Evolutionary conservation across 148 eudicot genomes (phyloP).

Genomic region (Heliamphora exappendiculata): DNA sequence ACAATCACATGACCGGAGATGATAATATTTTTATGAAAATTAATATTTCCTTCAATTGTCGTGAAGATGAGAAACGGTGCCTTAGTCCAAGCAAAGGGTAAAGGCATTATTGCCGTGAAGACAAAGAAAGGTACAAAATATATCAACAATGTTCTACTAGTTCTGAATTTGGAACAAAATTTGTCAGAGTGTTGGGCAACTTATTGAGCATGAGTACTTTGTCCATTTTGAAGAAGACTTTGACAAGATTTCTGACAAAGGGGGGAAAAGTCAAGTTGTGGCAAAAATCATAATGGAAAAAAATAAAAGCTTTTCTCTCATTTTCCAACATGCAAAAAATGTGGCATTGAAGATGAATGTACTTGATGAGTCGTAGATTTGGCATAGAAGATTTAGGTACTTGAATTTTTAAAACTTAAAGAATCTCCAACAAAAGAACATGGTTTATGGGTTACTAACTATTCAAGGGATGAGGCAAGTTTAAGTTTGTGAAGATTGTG

Average conservation of each 20-base stretch:
- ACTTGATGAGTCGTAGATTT: not conserved
- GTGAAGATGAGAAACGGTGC: constrained; percentile 15
- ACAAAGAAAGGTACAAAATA: constrained; percentile 15
- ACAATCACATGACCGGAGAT: constrained; percentile 18
- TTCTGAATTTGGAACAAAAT: constrained; percentile 6
- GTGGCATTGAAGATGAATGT: too few species aligned
- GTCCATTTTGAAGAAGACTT: not conserved
- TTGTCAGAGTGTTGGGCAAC: constrained; percentile 16
- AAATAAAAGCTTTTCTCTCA: constrained; percentile 7
- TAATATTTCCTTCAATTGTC: not conserved
- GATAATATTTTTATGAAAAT: constrained; percentile 3
- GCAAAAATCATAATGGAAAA: not conserved
- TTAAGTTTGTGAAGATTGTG: not conserved
- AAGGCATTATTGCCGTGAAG: constrained; percentile 5
- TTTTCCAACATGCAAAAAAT: too few species aligned
- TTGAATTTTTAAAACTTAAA: constrained; percentile 5
- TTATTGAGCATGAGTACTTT: constrained; percentile 3
- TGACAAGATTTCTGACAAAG: constrained; percentile 8
- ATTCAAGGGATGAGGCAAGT: not conserved
- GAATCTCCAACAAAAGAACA: not conserved
- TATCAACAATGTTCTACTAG: constrained; percentile 7
- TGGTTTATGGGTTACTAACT: not conserved
- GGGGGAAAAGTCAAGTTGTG: not conserved
- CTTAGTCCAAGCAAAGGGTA: constrained; percentile 5
- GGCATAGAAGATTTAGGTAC: constrained; percentile 13